phyloP scores from a whole-genome alignment of 257 asterid genomes.

The Fraxinus anomala region DNA sequence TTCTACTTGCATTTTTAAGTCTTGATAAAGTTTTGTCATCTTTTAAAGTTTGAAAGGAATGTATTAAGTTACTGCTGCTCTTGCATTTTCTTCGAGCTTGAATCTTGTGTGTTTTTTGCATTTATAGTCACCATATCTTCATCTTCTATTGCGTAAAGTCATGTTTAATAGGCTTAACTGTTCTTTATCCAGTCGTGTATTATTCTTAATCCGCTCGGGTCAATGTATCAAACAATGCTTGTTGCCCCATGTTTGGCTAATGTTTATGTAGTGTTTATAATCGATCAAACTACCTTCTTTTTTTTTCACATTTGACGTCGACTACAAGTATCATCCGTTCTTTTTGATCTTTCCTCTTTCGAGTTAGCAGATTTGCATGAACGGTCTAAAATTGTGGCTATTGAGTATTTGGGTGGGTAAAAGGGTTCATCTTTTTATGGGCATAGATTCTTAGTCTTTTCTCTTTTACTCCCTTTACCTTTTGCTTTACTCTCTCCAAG shows the following conservation, averaged over 20 bases:
- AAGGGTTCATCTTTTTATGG: background rate
- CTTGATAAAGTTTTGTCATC: background rate
- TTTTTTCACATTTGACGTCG: too few relatives aligned
- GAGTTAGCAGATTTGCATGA: background rate
- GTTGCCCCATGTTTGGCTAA: background rate
- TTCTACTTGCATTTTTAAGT: background rate
- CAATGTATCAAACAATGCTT: background rate
- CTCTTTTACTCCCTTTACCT: background rate
- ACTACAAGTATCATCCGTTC: background rate
- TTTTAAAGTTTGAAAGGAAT: background rate
- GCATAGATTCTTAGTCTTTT: background rate
- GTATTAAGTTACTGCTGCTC: background rate
- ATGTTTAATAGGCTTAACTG: too few relatives aligned
- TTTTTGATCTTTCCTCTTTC: too few relatives aligned
- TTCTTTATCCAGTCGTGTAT: too few relatives aligned
- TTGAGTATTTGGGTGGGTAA: background rate
- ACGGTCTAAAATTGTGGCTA: background rate
- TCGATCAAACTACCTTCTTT: too few relatives aligned
- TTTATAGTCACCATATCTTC: background rate
- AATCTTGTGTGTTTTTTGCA: background rate
- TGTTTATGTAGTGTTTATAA: too few relatives aligned
- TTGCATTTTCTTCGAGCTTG: background rate
- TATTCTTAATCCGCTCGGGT: background rate
- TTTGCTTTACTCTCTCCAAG: background rate
- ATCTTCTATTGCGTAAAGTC: too few relatives aligned